phyloP scores from a whole-genome alignment of 257 asterid genomes.

The Ocimum tenuiflorum region DNA sequence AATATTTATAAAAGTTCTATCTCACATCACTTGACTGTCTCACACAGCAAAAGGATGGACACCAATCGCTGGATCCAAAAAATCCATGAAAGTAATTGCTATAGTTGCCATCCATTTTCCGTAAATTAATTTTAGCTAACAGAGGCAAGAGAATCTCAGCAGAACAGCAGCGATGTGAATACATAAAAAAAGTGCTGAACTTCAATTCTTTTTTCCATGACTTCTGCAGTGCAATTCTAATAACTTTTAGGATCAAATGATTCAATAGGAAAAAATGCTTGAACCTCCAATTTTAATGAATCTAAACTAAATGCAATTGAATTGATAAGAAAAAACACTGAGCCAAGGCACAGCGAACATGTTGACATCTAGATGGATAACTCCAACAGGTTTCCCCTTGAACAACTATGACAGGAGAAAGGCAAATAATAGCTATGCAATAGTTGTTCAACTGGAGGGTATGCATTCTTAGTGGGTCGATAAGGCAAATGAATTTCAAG shows the following conservation, averaged over 20 bases:
- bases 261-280: background rate
- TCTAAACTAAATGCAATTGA: conserved; percentile 1
- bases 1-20: background rate
- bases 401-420: background rate
- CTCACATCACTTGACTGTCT: background rate
- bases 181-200: conserved; percentile 1
- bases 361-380: background rate
- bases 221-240: background rate
- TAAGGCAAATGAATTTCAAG: background rate
- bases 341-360: background rate
- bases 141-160: conserved; percentile 1
- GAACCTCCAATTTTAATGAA: background rate
- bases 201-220: too few species aligned
- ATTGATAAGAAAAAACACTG: background rate
- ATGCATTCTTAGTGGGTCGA: background rate
- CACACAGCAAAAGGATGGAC: too few species aligned
- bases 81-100: background rate
- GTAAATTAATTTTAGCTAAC: background rate
- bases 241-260: background rate
- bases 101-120: background rate
- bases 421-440: background rate
- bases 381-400: background rate
- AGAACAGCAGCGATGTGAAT: background rate
- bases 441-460: background rate
- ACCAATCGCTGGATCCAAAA: background rate